phyloP scores from a whole-genome alignment of 2,329 filamentous ascomycete genomes.

The Atkinsonella texensis region DNA sequence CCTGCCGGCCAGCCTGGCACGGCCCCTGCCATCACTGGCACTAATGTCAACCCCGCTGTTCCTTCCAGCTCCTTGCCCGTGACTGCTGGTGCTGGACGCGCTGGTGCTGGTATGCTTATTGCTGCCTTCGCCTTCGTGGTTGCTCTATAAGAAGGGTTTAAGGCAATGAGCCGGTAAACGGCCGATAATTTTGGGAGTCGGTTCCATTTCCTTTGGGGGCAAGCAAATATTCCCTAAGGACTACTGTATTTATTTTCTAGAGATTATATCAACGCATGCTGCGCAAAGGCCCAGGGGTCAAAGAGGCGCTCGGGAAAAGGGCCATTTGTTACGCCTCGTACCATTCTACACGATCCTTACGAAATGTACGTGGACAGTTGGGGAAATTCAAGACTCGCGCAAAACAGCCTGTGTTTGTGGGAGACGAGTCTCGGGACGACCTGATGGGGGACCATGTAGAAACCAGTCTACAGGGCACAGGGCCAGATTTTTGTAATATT shows the following conservation, averaged over 20 bases:
- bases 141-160: constrained; percentile 30
- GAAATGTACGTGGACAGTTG: constrained; percentile 25
- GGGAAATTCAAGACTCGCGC: constrained; percentile 11
- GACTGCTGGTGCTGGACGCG: constrained; percentile 26
- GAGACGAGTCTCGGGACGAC: constrained; percentile 10
- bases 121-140: constrained; percentile 31
- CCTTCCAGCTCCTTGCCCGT: constrained; percentile 23
- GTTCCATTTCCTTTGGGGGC: not conserved
- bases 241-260: constrained; percentile 1
- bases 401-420: constrained; percentile 13
- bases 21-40: constrained; percentile 18
- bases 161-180: not conserved
- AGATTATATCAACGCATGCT: constrained; percentile 7
- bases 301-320: not conserved
- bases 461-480: constrained; percentile 18
- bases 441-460: constrained; percentile 13
- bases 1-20: not conserved
- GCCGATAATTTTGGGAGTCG: not conserved
- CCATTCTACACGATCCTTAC: constrained; percentile 48
- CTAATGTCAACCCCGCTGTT: constrained; percentile 20
- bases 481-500: constrained; percentile 22
- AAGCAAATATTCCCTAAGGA: not conserved
- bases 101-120: constrained; percentile 31
- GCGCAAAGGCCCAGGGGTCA: not conserved
- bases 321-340: constrained; percentile 15